Evolutionary conservation across 2,329 filamentous ascomycete species (phyloP).

Genomic region (Ophiostoma ulmi): DNA sequence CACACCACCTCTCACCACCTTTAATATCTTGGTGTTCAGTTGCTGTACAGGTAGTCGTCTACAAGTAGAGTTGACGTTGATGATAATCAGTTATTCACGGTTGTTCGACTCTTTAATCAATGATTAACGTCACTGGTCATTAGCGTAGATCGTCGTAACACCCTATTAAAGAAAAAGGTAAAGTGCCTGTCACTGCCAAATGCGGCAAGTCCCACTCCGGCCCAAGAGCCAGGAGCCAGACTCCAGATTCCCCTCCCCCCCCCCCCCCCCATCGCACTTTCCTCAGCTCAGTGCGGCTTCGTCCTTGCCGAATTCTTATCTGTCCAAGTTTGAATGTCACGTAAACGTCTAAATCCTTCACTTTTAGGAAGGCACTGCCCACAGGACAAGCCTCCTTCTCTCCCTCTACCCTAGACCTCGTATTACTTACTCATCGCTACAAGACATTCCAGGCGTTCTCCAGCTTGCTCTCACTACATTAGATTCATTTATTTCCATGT

Average conservation of each 20-base stretch:
- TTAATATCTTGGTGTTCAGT: background rate
- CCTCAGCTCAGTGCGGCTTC: background rate
- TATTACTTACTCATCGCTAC: background rate
- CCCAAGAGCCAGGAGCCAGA: background rate
- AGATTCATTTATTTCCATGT: background rate
- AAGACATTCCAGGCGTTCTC: background rate
- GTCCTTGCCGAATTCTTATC: background rate
- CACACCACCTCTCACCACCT: conserved; percentile 9
- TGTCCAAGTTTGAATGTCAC: background rate
- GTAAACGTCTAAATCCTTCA: background rate
- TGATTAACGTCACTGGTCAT: conserved; percentile 1
- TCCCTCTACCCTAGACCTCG: background rate
- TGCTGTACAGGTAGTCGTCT: too few species aligned
- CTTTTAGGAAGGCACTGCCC: background rate
- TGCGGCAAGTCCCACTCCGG: conserved; percentile 22
- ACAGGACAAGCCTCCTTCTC: background rate
- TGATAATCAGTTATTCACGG: background rate
- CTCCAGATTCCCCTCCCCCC: conserved; percentile 3
- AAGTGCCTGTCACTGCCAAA: conserved; percentile 12
- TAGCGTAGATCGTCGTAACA: conserved; percentile 7
- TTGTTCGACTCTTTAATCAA: background rate
- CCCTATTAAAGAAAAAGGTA: background rate
- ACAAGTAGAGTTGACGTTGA: too few species aligned
- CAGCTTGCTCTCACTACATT: background rate
- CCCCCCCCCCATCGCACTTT: conserved; percentile 4